phyloP scores from a whole-genome alignment of 495 filamentous ascomycete species.

The Opeltia flavorubescens region DNA sequence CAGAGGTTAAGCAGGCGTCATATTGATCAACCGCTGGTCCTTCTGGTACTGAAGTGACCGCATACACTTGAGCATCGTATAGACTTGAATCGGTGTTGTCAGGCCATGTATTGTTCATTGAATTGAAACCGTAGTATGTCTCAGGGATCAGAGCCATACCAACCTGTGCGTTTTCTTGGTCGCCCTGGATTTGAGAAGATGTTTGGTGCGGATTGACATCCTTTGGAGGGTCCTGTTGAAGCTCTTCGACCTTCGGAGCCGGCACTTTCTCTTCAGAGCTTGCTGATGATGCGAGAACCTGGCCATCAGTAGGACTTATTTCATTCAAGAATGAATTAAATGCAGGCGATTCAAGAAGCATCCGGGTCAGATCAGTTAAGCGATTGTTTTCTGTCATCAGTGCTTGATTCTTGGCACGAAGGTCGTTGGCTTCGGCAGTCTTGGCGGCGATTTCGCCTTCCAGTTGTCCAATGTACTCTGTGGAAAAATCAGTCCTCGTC shows the following conservation, averaged over 20 bases:
- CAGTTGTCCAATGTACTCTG: constrained; percentile 92
- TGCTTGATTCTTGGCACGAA: constrained; percentile 55
- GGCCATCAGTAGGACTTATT: constrained; percentile 35
- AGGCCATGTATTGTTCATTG: constrained; percentile 39
- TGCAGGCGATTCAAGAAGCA: constrained; percentile 72
- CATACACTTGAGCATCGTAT: constrained; percentile 64
- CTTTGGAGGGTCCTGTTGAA: constrained; percentile 36
- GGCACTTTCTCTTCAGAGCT: constrained; percentile 18
- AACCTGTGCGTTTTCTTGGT: constrained; percentile 39
- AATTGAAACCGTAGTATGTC: constrained; percentile 45
- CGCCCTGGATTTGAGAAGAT: constrained; percentile 35
- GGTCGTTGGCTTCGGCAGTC: constrained; percentile 55
- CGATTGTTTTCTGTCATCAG: constrained; percentile 70
- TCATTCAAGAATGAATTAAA: constrained; percentile 73
- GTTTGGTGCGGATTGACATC: constrained; percentile 47
- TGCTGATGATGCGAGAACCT: constrained; percentile 22
- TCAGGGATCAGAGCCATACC: constrained; percentile 67
- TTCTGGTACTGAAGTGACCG: constrained; percentile 62
- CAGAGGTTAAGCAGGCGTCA: constrained; percentile 46
- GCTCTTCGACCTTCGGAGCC: constrained; percentile 23
- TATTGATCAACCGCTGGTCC: constrained; percentile 42
- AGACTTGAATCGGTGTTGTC: constrained; percentile 37
- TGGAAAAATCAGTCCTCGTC: constrained; percentile 30
- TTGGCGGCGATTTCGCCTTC: constrained; percentile 67
- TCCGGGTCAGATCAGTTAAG: constrained; percentile 61